Base-by-base conservation (phyloP, 768 basidiomycete genomes). In the Hirschioporus abietinus region DNA sequence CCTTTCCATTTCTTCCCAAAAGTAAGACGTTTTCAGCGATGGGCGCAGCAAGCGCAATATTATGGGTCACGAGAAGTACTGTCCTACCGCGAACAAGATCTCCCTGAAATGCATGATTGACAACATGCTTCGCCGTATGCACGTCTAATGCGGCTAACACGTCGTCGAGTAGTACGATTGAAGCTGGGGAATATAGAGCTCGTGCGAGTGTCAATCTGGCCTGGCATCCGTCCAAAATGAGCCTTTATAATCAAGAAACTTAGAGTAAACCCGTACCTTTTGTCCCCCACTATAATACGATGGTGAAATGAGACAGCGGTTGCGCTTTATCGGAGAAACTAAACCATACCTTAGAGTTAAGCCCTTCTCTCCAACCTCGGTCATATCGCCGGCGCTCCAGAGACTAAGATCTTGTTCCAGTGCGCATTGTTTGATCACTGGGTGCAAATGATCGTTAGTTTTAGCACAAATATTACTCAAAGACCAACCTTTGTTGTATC, bases 51-150 rank as follows among this genome's bases (percentile, higher is more conserved):
- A 73, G 68, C 9, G 66, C 65, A 42, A 73, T 65, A 61, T 73
- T 71, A 65, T 73, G 72, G 15, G 72, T 73, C 69, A 87, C 83
- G 1, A 86, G 75, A 8, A 87, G 70, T 12, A 86, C 76, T 1
- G 86, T 86, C n/a, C 86, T 77, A 25, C 77, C 82, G 17, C 72
- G 74, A 42, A 86, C 71, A 4, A 87, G 73, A 65, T 82, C 81
- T 6, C 84, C 82, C 63, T 74, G 72, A 71, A 86, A 80, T 63
- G 83, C 80, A 58, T 84, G 77, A 12, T 84, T 80, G 24, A 85
- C 81, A 65, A 87, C 80, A 76, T 76, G 84, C 35, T 79, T 76
- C 1, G 82, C 79, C 3, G 85, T 87, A 65, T 86, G 81, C 9
- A 83, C 82, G 67, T 61, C 60, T 34, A 61, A 12, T 25, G 60